Conservation (phyloP, 768 basidiomycete species). For the Dentipellis fragilis region DNA sequence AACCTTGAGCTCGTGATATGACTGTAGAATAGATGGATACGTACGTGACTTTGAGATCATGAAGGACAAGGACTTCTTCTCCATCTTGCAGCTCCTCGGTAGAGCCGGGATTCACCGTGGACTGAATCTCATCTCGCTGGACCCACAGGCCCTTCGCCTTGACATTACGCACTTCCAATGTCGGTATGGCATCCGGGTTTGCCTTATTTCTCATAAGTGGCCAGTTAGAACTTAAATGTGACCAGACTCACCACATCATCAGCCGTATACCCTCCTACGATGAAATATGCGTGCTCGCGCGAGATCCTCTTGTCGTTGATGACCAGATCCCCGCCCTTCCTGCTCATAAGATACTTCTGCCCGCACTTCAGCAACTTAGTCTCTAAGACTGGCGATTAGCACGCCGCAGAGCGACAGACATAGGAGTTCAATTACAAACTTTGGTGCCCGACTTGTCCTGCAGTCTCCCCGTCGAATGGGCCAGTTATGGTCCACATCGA, state of each 20-base stretch:
- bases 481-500: slow-evolving; percentile 48
- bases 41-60: slow-evolving; percentile 35
- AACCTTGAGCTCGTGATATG: background rate
- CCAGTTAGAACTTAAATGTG: background rate
- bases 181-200: slow-evolving; percentile 39
- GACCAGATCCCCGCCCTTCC: slow-evolving; percentile 39
- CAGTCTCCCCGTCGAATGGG: slow-evolving; percentile 37
- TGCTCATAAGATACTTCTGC: slow-evolving; percentile 42
- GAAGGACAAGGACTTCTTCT: slow-evolving; percentile 40
- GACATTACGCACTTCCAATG: slow-evolving; percentile 35
- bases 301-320: slow-evolving; percentile 60
- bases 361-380: slow-evolving; percentile 56
- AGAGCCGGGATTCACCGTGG: slow-evolving; percentile 28
- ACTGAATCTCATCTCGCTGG: slow-evolving; percentile 24
- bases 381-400: slow-evolving; percentile 19
- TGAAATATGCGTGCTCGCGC: slow-evolving; percentile 45
- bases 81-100: slow-evolving; percentile 40
- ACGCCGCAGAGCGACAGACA: background rate
- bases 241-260: slow-evolving; percentile 48
- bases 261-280: slow-evolving; percentile 38
- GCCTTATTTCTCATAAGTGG: slow-evolving; percentile 24
- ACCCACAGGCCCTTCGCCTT: slow-evolving; percentile 39
- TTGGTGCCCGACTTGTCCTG: slow-evolving; percentile 25
- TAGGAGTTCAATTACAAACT: slow-evolving; percentile 24
- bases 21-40: slow-evolving; percentile 15